A percentile compares a stretch with the other conserved stretches of the same genome.
Evolutionary conservation across 495 filamentous ascomycete species (phyloP).

Genomic region (Amphirosellinia nigrospora): DNA sequence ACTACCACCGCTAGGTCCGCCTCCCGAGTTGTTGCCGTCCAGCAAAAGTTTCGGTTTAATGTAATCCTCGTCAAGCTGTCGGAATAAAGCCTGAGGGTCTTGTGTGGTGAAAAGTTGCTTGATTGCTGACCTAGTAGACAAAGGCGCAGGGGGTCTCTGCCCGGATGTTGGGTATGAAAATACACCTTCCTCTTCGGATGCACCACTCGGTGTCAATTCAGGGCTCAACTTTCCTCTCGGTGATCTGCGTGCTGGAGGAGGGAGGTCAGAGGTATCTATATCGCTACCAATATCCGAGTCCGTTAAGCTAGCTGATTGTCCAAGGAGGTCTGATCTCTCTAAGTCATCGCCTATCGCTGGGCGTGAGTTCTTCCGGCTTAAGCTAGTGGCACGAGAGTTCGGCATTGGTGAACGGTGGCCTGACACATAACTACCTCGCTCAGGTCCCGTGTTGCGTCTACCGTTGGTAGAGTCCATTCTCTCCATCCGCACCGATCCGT

Average conservation of each 20-base stretch:
- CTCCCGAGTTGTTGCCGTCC: conserved; percentile 57
- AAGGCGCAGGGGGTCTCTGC: conserved; percentile 46
- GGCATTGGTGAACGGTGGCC: conserved; percentile 57
- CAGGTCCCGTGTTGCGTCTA: conserved; percentile 45
- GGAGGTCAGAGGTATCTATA: conserved; percentile 68
- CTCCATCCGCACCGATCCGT: conserved; percentile 42
- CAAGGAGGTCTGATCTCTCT: conserved; percentile 71
- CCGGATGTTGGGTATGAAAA: conserved; percentile 43
- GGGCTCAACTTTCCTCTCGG: conserved; percentile 61
- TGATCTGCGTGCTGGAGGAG: conserved; percentile 52
- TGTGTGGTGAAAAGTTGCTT: conserved; percentile 71
- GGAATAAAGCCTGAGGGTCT: conserved; percentile 90
- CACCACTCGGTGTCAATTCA: conserved; percentile 49
- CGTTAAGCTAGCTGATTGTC: conserved; percentile 60
- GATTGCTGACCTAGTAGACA: conserved; percentile 74
- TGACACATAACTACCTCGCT: conserved; percentile 58
- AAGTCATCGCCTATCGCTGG: conserved; percentile 48
- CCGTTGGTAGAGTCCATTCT: conserved; percentile 37
- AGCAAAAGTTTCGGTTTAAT: conserved; percentile 93
- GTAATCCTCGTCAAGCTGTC: conserved; percentile 92
- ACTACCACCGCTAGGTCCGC: conserved; percentile 24
- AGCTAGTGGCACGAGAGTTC: conserved; percentile 47
- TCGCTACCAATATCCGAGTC: conserved; percentile 69
- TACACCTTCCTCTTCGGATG: conserved; percentile 40
- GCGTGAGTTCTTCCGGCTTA: conserved; percentile 55